A percentile compares a stretch with the other conserved stretches of the same genome.
Evolutionary conservation across 352 stramenopile genomes (phyloP).

Genomic region (Phytophthora hibernalis): DNA sequence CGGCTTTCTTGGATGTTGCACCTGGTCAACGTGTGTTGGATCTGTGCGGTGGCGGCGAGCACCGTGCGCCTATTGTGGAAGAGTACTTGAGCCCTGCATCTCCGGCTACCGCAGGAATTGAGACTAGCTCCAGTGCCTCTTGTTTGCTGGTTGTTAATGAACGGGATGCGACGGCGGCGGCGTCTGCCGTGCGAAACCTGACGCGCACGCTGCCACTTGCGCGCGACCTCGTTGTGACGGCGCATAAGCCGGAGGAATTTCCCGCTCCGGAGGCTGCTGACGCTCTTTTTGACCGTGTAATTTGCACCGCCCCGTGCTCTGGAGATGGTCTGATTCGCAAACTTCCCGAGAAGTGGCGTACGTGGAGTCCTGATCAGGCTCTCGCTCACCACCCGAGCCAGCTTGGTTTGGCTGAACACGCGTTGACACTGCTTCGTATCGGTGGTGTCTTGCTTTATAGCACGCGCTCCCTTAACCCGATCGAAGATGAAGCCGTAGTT

Average conservation of each 20-base stretch:
- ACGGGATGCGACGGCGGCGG: conserved; percentile 58
- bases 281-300: conserved; percentile 72
- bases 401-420: conserved; percentile 84
- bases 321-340: conserved; percentile 84
- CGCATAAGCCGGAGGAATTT: conserved; percentile 80
- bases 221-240: conserved; percentile 63
- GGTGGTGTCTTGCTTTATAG: conserved; percentile 74
- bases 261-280: conserved; percentile 43
- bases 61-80: conserved; percentile 66
- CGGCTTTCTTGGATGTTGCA: conserved; percentile 92
- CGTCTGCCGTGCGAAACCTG: conserved; percentile 61
- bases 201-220: conserved; percentile 61
- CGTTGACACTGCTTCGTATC: conserved; percentile 52
- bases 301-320: conserved; percentile 82
- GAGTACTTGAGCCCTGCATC: conserved; percentile 42
- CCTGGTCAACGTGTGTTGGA: conserved; percentile 82
- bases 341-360: conserved; percentile 83
- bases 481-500: conserved; percentile 89
- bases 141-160: conserved; percentile 80
- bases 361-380: conserved; percentile 63
- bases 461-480: conserved; percentile 83
- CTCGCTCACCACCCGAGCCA: conserved; percentile 67
- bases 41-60: conserved; percentile 73
- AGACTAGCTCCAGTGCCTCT: conserved; percentile 18
- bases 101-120: conserved; percentile 21